Evolutionary conservation across 352 stramenopile species (phyloP).

Genomic region (Globisporangium splendens): DNA sequence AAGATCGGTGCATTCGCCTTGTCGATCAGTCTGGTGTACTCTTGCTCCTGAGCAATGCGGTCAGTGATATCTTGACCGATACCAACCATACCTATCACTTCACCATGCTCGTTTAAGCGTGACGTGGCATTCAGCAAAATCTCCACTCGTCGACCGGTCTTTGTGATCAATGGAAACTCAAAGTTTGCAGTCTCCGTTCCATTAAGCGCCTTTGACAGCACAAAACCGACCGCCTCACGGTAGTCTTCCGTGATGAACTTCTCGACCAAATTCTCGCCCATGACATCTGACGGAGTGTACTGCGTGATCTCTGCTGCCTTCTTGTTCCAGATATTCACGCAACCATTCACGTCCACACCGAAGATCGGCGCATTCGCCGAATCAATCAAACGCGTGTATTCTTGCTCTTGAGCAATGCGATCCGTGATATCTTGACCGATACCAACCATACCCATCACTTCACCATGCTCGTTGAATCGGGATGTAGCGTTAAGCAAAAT

Average conservation of each 20-base stretch:
- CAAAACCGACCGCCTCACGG: conserved; percentile 22
- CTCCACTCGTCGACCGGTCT: conserved; percentile 37
- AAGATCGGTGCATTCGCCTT: conserved; percentile 70
- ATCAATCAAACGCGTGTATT: no score
- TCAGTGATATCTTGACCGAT: conserved; percentile 20
- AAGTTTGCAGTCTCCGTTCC: conserved; percentile 53
- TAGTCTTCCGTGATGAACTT: conserved; percentile 68
- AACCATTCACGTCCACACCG: conserved; percentile 17
- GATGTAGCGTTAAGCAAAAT: no score
- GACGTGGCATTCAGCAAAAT: conserved; percentile 46
- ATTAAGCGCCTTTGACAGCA: conserved; percentile 34
- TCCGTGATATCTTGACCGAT: no score
- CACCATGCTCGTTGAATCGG: no score
- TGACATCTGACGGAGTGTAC: conserved; percentile 79
- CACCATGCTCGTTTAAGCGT: no score
- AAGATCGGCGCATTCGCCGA: no score
- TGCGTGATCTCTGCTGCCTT: conserved; percentile 83
- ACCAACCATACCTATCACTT: conserved; percentile 37
- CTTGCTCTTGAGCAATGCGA: no score
- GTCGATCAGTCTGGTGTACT: conserved; percentile 67
- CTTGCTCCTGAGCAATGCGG: conserved; percentile 40
- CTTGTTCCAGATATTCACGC: conserved; percentile 83
- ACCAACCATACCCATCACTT: no score
- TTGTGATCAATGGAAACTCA: conserved; percentile 59
- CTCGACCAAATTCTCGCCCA: conserved; percentile 71